Evolutionary conservation across 2,329 filamentous ascomycete genomes (phyloP).

Genomic region (Colletotrichum spaethianum): DNA sequence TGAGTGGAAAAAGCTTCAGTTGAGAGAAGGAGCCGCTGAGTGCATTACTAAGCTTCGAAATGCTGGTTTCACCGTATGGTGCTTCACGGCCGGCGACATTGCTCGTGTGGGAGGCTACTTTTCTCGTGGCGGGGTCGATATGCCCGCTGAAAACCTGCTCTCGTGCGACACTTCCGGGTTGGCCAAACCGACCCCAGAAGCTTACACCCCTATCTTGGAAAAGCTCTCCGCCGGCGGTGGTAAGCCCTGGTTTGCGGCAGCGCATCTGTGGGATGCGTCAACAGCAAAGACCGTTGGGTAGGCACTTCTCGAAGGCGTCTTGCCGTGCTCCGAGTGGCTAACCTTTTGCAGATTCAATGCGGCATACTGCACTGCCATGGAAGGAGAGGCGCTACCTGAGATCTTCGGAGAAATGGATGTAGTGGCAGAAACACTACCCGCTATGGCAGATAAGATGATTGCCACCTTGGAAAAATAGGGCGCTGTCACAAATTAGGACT

Average conservation of each 20-base stretch:
- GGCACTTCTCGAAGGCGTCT: conserved; percentile 16
- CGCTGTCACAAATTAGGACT: not conserved
- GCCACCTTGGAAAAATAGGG: conserved; percentile 39
- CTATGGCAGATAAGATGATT: conserved; percentile 62
- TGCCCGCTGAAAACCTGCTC: conserved; percentile 65
- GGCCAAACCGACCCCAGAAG: conserved; percentile 64
- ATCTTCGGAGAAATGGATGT: conserved; percentile 68
- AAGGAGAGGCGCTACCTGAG: conserved; percentile 27
- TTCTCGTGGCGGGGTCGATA: conserved; percentile 59
- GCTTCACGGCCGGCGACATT: conserved; percentile 66
- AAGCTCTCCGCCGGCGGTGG: conserved; percentile 51
- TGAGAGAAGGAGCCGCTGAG: conserved; percentile 57
- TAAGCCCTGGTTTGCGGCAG: conserved; percentile 71
- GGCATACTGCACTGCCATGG: conserved; percentile 61
- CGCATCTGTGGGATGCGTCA: conserved; percentile 72
- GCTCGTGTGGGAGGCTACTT: conserved; percentile 68
- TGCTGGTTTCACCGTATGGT: conserved; percentile 67
- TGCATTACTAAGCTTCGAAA: conserved; percentile 58
- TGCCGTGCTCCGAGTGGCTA: not conserved
- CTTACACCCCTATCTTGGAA: conserved; percentile 61
- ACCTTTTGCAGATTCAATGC: conserved; percentile 57
- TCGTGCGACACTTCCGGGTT: conserved; percentile 64
- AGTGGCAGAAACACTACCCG: conserved; percentile 59
- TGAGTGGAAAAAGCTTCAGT: conserved; percentile 53
- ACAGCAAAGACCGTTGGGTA: conserved; percentile 63